These are phyloP conservation scores for Globisporangium abappressorium DNA, from an alignment of 352 stramenopile genomes.

Conservation along the genomic window DNA sequence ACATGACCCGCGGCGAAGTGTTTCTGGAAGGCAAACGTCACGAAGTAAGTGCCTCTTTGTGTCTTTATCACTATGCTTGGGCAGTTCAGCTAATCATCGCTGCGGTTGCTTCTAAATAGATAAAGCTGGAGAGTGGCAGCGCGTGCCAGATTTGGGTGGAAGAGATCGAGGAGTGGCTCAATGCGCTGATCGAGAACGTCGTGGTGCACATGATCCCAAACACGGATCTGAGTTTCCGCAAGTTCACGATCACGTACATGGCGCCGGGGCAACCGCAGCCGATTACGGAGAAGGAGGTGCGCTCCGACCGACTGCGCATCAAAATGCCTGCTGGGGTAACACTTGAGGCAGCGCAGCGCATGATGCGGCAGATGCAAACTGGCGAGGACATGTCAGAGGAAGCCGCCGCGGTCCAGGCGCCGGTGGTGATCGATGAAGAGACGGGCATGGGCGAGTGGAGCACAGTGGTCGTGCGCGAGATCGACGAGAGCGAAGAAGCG, in stretches of 20 bases:
- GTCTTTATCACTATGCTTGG: background rate
- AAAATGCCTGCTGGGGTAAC: slow-evolving; percentile 58
- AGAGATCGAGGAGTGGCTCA: slow-evolving; percentile 66
- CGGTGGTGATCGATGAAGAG: slow-evolving; percentile 52
- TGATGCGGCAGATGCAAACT: slow-evolving; percentile 45
- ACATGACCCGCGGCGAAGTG: slow-evolving; percentile 59
- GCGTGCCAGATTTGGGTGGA: slow-evolving; percentile 84
- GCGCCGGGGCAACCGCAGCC: slow-evolving; percentile 29
- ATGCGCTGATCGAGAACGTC: slow-evolving; percentile 65
- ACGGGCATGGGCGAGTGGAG: slow-evolving; percentile 84
- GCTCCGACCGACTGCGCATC: slow-evolving; percentile 63
- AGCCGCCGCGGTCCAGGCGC: slow-evolving; percentile 5
- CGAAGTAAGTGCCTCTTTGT: slow-evolving; percentile 23
- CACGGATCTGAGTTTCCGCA: slow-evolving; percentile 56
- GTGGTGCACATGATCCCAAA: slow-evolving; percentile 63
- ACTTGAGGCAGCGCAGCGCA: slow-evolving; percentile 59
- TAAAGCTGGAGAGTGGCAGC: slow-evolving; percentile 61
- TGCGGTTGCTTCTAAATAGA: slow-evolving; percentile 8
- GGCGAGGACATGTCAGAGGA: slow-evolving; percentile 21
- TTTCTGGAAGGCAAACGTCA: slow-evolving; percentile 83
- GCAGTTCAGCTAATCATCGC: background rate
- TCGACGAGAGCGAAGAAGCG: slow-evolving; percentile 74
- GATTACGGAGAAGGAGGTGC: slow-evolving; percentile 48
- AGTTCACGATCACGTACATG: slow-evolving; percentile 71
- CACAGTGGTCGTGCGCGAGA: slow-evolving; percentile 66